Base-by-base conservation (phyloP, 768 basidiomycete genomes). In the Termitomyces sp. region DNA sequence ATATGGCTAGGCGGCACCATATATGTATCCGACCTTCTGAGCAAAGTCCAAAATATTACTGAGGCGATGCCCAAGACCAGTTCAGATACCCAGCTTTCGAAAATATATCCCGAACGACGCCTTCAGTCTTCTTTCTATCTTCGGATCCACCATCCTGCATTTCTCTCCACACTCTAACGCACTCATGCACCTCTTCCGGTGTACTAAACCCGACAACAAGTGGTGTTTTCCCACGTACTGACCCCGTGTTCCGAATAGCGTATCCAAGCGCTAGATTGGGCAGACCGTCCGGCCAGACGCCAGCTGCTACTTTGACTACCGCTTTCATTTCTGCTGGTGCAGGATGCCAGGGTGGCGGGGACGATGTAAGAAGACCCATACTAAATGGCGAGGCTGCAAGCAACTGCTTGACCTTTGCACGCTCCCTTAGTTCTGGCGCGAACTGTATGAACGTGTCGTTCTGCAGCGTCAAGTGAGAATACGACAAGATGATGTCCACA, bases 331-430 rank as follows among this genome's bases (percentile, higher is more conserved):
- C 73, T 14, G 71, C 67, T 20, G 91, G 81, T 6, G 91, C 91
- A 15, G 92, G 91, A 68, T 94, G 92, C 93, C 92, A 95, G 2
- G 71, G 12, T 1, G 89, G 88, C 2, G 81, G 79, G 0, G 69
- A 70, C 3, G 74, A 65, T 0, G 86, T 85, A 38, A 96, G 80
- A 3, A 95, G 81, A 0, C 88, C 88, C 93, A 95, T 95, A 69
- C 83, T 87, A 56, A 96, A 78, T 8, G 94, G 94, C 2, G 92
- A 93, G 1, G 94, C 94, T 2, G 87, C 78, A 55, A 94, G 57
- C 34, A 96, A 77, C 59, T 91, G 89, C 59, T 72, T 70, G 48
- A 96, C 82, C 54, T 83, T 76, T 0, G 91, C 92, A 29, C 88
- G 86, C 20, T 74, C 70, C 63, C 78, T 76, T 58, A 94, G 81